A percentile compares a stretch with the other conserved stretches of the same genome.
Conservation (phyloP, 306 rosid genomes). For the Hylodesmum podocarpum region DNA sequence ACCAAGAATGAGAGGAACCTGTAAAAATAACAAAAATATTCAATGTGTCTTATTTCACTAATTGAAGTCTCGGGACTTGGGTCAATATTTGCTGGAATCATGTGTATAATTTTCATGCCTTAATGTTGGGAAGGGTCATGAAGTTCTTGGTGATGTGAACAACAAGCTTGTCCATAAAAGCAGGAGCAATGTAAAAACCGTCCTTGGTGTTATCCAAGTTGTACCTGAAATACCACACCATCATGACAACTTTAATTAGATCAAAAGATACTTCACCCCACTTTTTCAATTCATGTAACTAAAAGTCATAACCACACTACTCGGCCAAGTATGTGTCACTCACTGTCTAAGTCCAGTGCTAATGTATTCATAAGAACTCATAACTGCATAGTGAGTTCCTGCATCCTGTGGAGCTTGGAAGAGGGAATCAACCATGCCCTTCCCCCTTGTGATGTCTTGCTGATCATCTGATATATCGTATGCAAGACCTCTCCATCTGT, state of each 20-base stretch:
- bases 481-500: conserved; percentile 72
- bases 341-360: conserved; percentile 72
- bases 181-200: conserved; percentile 92
- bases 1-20: conserved; percentile 97
- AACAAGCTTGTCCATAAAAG: conserved; percentile 98
- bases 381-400: conserved; percentile 79
- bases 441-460: conserved; percentile 91
- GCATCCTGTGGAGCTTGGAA: conserved; percentile 64
- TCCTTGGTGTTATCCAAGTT: conserved; percentile 68
- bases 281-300: background rate
- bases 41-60: background rate
- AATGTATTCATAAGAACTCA: conserved; percentile 83
- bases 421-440: conserved; percentile 83
- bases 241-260: background rate
- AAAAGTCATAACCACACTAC: background rate
- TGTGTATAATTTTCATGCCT: conserved; percentile 41
- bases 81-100: background rate
- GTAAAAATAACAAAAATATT: conserved; percentile 3
- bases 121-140: conserved; percentile 88
- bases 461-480: conserved; percentile 76
- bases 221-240: conserved; percentile 49
- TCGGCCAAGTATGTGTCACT: conserved; percentile 16
- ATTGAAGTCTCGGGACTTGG: background rate
- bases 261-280: background rate
- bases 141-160: conserved; percentile 96